These are phyloP conservation scores for Dioscorea cayenensis DNA, from an alignment of 116 monocot genomes.

Conservation along the genomic window DNA sequence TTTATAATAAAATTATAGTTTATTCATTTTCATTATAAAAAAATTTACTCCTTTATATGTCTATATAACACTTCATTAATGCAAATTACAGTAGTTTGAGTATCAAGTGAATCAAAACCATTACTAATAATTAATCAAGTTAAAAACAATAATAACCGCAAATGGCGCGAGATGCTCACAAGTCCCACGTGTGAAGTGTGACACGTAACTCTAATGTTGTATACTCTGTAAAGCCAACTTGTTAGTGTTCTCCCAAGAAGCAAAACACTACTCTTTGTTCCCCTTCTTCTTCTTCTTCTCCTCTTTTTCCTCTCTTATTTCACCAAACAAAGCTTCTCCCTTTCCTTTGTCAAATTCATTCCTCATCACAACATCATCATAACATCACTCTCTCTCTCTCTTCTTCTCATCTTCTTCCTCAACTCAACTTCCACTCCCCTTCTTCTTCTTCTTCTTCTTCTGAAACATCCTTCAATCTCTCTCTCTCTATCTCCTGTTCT, in stretches of 20 bases:
- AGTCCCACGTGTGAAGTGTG: background rate
- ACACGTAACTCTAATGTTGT: too few species aligned
- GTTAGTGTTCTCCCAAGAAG: background rate
- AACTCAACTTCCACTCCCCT: too few species aligned
- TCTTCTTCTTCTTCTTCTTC: too few species aligned
- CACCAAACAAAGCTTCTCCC: background rate
- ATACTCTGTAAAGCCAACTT: constrained; percentile 1
- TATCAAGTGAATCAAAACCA: too few species aligned
- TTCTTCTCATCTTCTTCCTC: too few species aligned
- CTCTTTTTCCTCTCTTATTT: background rate
- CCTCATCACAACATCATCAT: background rate
- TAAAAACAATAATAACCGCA: background rate
- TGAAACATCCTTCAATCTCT: background rate
- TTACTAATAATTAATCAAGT: too few species aligned
- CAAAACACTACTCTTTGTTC: background rate
- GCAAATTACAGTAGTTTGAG: too few species aligned
- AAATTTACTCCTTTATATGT: too few species aligned
- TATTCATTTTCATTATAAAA: too few species aligned
- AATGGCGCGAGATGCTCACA: background rate
- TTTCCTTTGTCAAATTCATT: background rate
- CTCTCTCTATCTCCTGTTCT: background rate
- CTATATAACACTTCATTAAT: too few species aligned
- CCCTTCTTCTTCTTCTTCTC: background rate
- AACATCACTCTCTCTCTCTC: background rate
- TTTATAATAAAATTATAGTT: too few species aligned